Evolutionary conservation across 148 eudicot species (phyloP).

Genomic region (Nyssa sinensis): DNA sequence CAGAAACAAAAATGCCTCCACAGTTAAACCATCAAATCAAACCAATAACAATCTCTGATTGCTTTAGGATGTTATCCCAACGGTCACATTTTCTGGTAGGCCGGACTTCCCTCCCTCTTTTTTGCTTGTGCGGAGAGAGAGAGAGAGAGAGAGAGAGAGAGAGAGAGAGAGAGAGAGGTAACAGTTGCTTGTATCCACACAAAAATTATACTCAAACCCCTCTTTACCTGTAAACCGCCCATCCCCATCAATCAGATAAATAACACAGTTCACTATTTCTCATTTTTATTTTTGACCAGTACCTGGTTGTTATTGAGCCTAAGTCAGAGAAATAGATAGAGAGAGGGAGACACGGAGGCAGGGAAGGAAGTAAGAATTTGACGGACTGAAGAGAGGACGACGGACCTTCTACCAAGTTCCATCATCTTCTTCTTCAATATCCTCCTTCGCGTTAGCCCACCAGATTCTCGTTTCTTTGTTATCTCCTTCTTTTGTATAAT

Average conservation of each 20-base stretch:
- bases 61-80: neutral
- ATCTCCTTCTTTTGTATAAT: neutral
- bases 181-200: slow-evolving; percentile 8
- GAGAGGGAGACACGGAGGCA: neutral
- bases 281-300: neutral
- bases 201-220: neutral
- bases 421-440: slow-evolving; percentile 16
- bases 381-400: neutral
- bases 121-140: neutral
- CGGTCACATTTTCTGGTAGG: slow-evolving; percentile 13
- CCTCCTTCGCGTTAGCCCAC: slow-evolving; percentile 5
- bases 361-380: slow-evolving; percentile 11
- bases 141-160: too few relatives aligned
- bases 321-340: slow-evolving; percentile 3
- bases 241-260: neutral
- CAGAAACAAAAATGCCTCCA: neutral
- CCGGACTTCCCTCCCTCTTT: slow-evolving; percentile 12
- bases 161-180: too few relatives aligned
- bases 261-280: neutral
- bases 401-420: slow-evolving; percentile 3
- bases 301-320: slow-evolving; percentile 9
- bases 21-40: neutral
- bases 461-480: slow-evolving; percentile 13
- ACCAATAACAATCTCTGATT: neutral
- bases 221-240: slow-evolving; percentile 1